These are phyloP conservation scores for Santalum album DNA, from an alignment of 164 flowering plant genomes.

Conservation along the genomic window DNA sequence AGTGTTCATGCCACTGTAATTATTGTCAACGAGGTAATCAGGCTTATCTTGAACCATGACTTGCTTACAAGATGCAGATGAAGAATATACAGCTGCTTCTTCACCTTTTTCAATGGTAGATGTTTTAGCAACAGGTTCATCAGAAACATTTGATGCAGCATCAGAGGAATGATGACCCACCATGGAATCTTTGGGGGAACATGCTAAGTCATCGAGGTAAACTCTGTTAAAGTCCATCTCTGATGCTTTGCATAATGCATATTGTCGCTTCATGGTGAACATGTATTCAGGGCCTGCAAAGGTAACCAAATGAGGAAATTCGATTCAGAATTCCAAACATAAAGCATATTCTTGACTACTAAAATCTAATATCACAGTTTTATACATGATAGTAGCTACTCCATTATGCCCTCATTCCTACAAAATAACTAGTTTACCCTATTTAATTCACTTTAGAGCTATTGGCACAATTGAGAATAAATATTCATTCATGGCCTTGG, in stretches of 20 bases:
- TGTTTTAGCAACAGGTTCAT: slow-evolving; percentile 1
- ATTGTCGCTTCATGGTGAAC: slow-evolving; percentile 8
- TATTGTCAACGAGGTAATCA: slow-evolving; percentile 10
- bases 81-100: slow-evolving; percentile 15
- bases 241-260: slow-evolving; percentile 1
- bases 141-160: slow-evolving; percentile 14
- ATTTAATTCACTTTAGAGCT: too few relatives aligned
- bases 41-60: slow-evolving; percentile 13
- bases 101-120: slow-evolving; percentile 17
- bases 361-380: too few relatives aligned
- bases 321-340: background rate
- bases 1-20: slow-evolving; percentile 11
- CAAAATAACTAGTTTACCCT: too few relatives aligned
- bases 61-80: slow-evolving; percentile 11
- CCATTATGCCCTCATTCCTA: too few relatives aligned
- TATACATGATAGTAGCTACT: too few relatives aligned
- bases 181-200: slow-evolving; percentile 14
- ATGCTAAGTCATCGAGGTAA: slow-evolving; percentile 24
- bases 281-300: slow-evolving; percentile 18
- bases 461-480: too few relatives aligned
- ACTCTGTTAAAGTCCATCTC: slow-evolving; percentile 32
- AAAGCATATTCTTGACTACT: background rate
- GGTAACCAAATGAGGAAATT: background rate
- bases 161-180: slow-evolving; percentile 13
- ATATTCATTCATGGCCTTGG: too few relatives aligned